phyloP scores from a whole-genome alignment of 768 basidiomycete genomes.

The Cyathus striatus region DNA sequence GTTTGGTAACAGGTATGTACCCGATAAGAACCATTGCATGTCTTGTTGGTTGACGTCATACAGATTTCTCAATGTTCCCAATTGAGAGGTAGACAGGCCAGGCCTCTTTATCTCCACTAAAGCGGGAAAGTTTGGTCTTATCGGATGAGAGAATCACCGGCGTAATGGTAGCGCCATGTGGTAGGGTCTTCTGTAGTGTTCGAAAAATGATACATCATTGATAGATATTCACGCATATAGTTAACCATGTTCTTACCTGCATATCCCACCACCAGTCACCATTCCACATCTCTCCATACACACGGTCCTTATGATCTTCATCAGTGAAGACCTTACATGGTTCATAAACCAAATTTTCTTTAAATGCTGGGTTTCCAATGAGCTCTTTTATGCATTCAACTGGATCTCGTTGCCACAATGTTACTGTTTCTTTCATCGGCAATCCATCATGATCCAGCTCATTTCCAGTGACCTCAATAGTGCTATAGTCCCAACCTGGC shows the following conservation, averaged over 20 bases:
- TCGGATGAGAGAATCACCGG: constrained; percentile 31
- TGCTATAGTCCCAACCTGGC: too few species aligned
- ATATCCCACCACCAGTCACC: constrained; percentile 25
- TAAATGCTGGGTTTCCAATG: constrained; percentile 24
- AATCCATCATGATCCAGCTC: too few species aligned
- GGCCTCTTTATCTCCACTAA: constrained; percentile 30
- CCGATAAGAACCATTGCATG: constrained; percentile 25
- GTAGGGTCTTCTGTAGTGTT: constrained; percentile 12
- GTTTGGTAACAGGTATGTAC: constrained; percentile 30
- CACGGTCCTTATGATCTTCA: constrained; percentile 5
- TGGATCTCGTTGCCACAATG: constrained; percentile 18
- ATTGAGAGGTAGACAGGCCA: constrained; percentile 39
- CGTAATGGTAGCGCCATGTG: constrained; percentile 18
- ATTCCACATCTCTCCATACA: constrained; percentile 17
- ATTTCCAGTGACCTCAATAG: too few species aligned
- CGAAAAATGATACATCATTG: neutral
- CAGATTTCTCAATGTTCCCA: constrained; percentile 27
- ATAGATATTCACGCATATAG: neutral
- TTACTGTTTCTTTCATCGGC: constrained; percentile 6
- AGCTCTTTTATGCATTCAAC: constrained; percentile 21
- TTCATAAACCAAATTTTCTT: constrained; percentile 16
- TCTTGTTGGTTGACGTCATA: constrained; percentile 17
- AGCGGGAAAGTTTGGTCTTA: constrained; percentile 24
- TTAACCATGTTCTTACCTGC: constrained; percentile 22
- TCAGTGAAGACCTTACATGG: constrained; percentile 17